Conservation (phyloP, 768 basidiomycete genomes). For the Suillus spraguei region DNA sequence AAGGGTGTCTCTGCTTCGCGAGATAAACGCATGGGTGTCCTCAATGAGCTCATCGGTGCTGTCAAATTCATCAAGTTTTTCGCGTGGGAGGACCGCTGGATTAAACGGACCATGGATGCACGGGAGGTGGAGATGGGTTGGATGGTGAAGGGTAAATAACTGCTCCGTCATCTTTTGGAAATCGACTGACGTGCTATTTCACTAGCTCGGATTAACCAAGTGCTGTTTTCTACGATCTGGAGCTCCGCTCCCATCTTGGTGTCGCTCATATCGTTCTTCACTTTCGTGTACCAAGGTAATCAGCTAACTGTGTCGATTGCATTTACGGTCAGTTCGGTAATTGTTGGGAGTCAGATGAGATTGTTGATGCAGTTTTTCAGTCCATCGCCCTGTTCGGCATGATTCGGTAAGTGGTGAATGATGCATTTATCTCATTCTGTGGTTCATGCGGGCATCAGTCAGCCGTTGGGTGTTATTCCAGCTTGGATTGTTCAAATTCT, state of each 20-base stretch:
- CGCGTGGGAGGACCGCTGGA: constrained; percentile 48
- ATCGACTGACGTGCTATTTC: neutral
- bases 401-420: constrained; percentile 56
- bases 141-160: constrained; percentile 9
- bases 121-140: constrained; percentile 55
- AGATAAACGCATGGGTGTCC: constrained; percentile 45
- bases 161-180: neutral
- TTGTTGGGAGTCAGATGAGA: neutral
- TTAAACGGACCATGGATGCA: constrained; percentile 43
- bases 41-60: constrained; percentile 47
- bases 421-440: constrained; percentile 3
- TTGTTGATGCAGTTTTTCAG: constrained; percentile 30
- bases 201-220: constrained; percentile 67
- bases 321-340: constrained; percentile 63
- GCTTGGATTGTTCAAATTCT: constrained; percentile 78
- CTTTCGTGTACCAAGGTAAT: constrained; percentile 70
- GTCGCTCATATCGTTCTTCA: constrained; percentile 78
- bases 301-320: constrained; percentile 78
- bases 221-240: constrained; percentile 77
- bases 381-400: constrained; percentile 84
- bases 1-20: constrained; percentile 35
- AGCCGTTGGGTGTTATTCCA: constrained; percentile 80
- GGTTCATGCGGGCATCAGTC: constrained; percentile 33
- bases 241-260: constrained; percentile 75
- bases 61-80: constrained; percentile 47